These are phyloP conservation scores for Ceriops tagal DNA, from an alignment of 345 rosid genomes.

Conservation along the genomic window DNA sequence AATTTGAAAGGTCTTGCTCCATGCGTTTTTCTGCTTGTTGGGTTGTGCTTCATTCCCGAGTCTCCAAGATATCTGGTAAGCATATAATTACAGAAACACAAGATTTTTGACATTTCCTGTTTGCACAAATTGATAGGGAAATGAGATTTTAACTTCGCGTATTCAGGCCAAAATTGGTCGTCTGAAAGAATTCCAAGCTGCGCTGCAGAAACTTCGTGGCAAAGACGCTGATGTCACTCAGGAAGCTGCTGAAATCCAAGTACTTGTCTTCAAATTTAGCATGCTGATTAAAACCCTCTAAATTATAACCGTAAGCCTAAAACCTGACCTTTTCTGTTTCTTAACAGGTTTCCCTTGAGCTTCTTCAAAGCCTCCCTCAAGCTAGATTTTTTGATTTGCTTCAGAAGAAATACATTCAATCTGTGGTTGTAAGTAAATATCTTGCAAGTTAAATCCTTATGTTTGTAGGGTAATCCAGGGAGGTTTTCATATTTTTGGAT, in stretches of 20 bases:
- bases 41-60: conserved; percentile 70
- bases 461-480: neutral
- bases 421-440: conserved; percentile 54
- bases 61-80: conserved; percentile 96
- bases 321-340: conserved; percentile 6
- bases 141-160: neutral
- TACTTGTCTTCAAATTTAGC: conserved; percentile 12
- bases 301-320: neutral
- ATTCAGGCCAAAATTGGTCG: conserved; percentile 71
- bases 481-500: conserved; percentile 1
- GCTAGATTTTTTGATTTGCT: conserved; percentile 59
- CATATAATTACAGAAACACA: neutral
- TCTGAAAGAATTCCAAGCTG: conserved; percentile 57
- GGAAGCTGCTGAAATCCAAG: conserved; percentile 79
- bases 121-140: neutral
- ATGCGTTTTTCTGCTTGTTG: conserved; percentile 62
- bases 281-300: neutral
- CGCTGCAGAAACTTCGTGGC: conserved; percentile 67
- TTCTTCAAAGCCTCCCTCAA: conserved; percentile 62
- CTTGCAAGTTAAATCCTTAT: neutral
- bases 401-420: conserved; percentile 53
- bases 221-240: conserved; percentile 50
- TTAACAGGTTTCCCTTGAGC: conserved; percentile 44
- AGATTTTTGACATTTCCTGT: neutral
- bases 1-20: conserved; percentile 58